These are phyloP conservation scores for Daldinia sp. DNA, from an alignment of 2,329 filamentous ascomycete species.

Conservation along the genomic window DNA sequence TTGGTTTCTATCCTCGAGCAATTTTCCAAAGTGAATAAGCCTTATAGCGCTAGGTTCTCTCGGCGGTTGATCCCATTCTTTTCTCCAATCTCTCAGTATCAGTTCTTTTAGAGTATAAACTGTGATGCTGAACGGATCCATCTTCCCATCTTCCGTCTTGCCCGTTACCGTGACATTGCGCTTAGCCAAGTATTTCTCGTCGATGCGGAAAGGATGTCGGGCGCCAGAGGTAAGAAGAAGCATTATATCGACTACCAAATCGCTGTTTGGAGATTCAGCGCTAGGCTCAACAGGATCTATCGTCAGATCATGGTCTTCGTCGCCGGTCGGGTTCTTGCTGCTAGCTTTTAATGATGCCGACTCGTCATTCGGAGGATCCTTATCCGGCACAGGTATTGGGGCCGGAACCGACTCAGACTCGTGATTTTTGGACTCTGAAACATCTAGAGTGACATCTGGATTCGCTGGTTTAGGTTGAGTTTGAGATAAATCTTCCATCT, in stretches of 20 bases:
- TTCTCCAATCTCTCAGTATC: slow-evolving; percentile 92
- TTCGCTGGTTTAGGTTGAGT: slow-evolving; percentile 44
- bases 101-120: slow-evolving; percentile 95
- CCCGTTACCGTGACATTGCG: slow-evolving; percentile 82
- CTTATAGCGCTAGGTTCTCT: slow-evolving; percentile 90
- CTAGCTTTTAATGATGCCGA: slow-evolving; percentile 48
- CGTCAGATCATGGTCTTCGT: slow-evolving; percentile 50
- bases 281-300: slow-evolving; percentile 53
- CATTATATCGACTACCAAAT: slow-evolving; percentile 76
- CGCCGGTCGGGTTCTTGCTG: slow-evolving; percentile 47
- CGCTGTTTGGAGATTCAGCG: slow-evolving; percentile 43
- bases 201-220: slow-evolving; percentile 89
- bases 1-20: slow-evolving; percentile 88
- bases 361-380: slow-evolving; percentile 41
- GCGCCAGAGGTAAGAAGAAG: slow-evolving; percentile 82
- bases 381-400: slow-evolving; percentile 44
- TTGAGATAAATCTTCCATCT: slow-evolving; percentile 50
- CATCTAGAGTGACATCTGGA: slow-evolving; percentile 41
- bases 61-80: slow-evolving; percentile 90
- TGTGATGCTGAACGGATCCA: slow-evolving; percentile 89
- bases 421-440: slow-evolving; percentile 37
- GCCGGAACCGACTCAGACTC: slow-evolving; percentile 40
- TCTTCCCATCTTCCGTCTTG: slow-evolving; percentile 66
- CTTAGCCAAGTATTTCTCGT: slow-evolving; percentile 85
- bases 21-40: slow-evolving; percentile 89